Conservation (phyloP, 495 filamentous ascomycete species). For the Penicillium subrubescens region DNA sequence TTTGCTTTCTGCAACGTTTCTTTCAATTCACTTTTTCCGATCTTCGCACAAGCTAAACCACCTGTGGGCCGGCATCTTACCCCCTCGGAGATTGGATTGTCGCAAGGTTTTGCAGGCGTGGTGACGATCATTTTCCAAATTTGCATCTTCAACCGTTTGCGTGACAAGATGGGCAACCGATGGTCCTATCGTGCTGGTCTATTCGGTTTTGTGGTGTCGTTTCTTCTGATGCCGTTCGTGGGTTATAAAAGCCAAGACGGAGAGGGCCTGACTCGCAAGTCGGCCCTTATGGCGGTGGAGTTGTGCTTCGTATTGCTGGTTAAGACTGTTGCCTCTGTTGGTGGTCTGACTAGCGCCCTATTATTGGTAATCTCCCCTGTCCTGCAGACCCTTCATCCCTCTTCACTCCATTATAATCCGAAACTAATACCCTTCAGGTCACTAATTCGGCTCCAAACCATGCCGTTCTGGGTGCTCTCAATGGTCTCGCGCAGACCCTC, state of each 20-base stretch:
- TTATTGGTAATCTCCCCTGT: constrained; percentile 63
- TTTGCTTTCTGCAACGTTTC: constrained; percentile 89
- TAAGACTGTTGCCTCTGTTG: constrained; percentile 86
- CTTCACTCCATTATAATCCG: not conserved
- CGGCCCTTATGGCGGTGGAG: constrained; percentile 67
- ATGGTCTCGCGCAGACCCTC: constrained; percentile 92
- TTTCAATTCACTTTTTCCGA: constrained; percentile 89
- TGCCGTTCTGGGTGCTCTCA: constrained; percentile 83
- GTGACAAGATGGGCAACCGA: constrained; percentile 82
- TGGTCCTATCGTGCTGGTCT: constrained; percentile 77
- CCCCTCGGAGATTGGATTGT: constrained; percentile 81
- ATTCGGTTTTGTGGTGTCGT: constrained; percentile 80
- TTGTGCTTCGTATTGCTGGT: constrained; percentile 77
- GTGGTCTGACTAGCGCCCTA: constrained; percentile 85
- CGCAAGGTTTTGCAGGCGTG: constrained; percentile 79
- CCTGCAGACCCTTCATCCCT: not conserved
- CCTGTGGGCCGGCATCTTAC: constrained; percentile 76
- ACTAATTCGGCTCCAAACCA: constrained; percentile 90
- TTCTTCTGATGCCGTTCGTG: constrained; percentile 86
- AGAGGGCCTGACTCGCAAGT: constrained; percentile 53
- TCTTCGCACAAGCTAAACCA: constrained; percentile 74
- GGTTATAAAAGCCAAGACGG: constrained; percentile 66
- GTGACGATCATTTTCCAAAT: constrained; percentile 89
- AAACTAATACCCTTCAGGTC: constrained; percentile 55
- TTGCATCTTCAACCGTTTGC: constrained; percentile 75